Evolutionary conservation across 345 rosid genomes (phyloP).

Genomic region (Sapria himalayana): DNA sequence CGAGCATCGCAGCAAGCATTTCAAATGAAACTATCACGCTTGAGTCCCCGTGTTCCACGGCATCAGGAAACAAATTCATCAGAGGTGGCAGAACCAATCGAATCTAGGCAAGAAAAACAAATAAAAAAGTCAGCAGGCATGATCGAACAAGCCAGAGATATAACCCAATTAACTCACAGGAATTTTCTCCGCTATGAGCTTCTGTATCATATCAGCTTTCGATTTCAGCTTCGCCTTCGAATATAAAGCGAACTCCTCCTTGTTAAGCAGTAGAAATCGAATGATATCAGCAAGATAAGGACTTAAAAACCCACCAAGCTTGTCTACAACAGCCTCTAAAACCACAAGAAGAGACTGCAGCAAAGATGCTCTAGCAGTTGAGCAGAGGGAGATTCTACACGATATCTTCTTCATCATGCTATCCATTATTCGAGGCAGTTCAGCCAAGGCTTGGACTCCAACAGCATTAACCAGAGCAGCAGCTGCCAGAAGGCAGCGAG

Average conservation of each 20-base stretch:
- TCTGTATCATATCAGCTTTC: constrained; percentile 46
- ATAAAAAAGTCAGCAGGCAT: too few relatives aligned
- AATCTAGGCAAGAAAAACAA: constrained; percentile 26
- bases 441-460: constrained; percentile 60
- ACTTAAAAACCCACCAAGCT: constrained; percentile 77
- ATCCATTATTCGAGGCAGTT: constrained; percentile 60
- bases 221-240: constrained; percentile 39
- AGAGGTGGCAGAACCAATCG: constrained; percentile 72
- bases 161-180: constrained; percentile 33
- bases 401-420: constrained; percentile 30
- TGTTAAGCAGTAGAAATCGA: constrained; percentile 40
- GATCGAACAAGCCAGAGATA: constrained; percentile 1
- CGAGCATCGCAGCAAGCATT: constrained; percentile 41
- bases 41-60: constrained; percentile 54
- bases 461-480: constrained; percentile 66
- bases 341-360: constrained; percentile 45
- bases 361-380: constrained; percentile 17
- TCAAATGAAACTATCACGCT: constrained; percentile 53
- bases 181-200: constrained; percentile 44
- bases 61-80: constrained; percentile 36
- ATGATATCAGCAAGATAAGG: constrained; percentile 67
- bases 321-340: constrained; percentile 71
- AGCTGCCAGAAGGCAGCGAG: constrained; percentile 56
- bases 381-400: constrained; percentile 11
- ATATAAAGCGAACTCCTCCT: constrained; percentile 33